phyloP scores from a whole-genome alignment of 305 asterid species.

The Solanum hybrid region DNA sequence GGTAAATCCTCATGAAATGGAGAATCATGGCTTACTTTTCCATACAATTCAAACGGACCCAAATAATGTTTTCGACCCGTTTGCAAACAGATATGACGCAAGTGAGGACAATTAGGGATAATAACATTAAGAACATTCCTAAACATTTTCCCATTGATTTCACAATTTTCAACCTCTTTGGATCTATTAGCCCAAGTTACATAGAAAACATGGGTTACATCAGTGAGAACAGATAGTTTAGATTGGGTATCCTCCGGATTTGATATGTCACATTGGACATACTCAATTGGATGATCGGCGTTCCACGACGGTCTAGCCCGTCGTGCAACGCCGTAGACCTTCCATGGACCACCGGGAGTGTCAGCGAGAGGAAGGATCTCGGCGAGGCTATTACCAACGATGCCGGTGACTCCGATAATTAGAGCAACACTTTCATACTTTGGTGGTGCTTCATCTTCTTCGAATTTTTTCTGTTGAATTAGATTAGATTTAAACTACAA shows the following conservation, averaged over 20 bases:
- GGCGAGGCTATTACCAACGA: constrained; percentile 61
- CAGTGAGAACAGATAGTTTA: constrained; percentile 36
- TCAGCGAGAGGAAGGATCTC: constrained; percentile 54
- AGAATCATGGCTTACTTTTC: constrained; percentile 38
- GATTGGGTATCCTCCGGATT: constrained; percentile 25
- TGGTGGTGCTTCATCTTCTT: constrained; percentile 20
- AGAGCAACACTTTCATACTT: constrained; percentile 41
- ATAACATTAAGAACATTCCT: constrained; percentile 35
- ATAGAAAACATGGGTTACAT: constrained; percentile 51
- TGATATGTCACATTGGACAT: constrained; percentile 48
- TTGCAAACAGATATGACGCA: constrained; percentile 41
- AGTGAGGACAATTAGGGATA: constrained; percentile 30
- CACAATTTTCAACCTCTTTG: constrained; percentile 40
- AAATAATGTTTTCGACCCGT: constrained; percentile 56
- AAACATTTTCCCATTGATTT: constrained; percentile 41
- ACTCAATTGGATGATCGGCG: constrained; percentile 40
- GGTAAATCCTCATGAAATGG: constrained; percentile 49
- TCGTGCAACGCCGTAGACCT: constrained; percentile 60
- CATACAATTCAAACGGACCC: constrained; percentile 37
- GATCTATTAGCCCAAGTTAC: constrained; percentile 49
- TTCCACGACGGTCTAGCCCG: constrained; percentile 55
- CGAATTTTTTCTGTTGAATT: constrained; percentile 19
- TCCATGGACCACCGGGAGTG: constrained; percentile 82
- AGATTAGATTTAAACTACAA: background rate
- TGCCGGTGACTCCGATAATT: constrained; percentile 59